Base-by-base conservation (phyloP, 768 basidiomycete species). In the Kwoniella sp. region DNA sequence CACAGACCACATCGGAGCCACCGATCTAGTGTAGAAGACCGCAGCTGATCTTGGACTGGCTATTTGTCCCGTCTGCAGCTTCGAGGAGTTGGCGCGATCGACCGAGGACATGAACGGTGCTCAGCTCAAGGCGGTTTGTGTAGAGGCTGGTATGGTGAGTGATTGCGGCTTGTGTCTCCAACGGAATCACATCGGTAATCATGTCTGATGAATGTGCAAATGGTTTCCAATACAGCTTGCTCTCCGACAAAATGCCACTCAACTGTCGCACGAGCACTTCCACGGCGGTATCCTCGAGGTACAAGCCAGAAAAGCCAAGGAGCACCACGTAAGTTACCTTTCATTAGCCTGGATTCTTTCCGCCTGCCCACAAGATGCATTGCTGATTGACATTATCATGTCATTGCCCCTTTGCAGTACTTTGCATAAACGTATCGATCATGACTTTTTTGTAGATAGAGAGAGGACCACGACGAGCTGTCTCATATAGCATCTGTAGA, bases 261-360 rank as follows among this genome's bases (percentile, higher is more conserved):
- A 89, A 80, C 82, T 97, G 62, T 88, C 86, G 29, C 95, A 98
- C 72, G 96, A 99, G 81, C 93, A 98, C 80, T 98, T 96, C 86
- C 83, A 97, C 78, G 91, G 89, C 54, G 66, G 79, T 69, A 61
- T 79, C 48, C 61, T 81, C 56, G 82, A 97, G 89, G 82, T 98
- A 62, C 95, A 98, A 86, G 92, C 92, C 82, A 94, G 97, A 88
- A 99, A 99, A 88, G 98, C 98, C 87, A 98, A 98, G 78, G 89
- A 92, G 77, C 88, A 97, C 78, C 78, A 79, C 62, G 79, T 79
- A 58, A 72, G 79, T 76, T 13, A 26, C 37, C 30, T 37, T 48
- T 28, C 34, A 34, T 34, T 5, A 5, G 13, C 34, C 34, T 13
- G 13, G 5, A 5, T 34, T 34, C 34, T 34, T 34, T 34, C 7